phyloP scores from a whole-genome alignment of 495 filamentous ascomycete genomes.

The Aeminium ludgeri region DNA sequence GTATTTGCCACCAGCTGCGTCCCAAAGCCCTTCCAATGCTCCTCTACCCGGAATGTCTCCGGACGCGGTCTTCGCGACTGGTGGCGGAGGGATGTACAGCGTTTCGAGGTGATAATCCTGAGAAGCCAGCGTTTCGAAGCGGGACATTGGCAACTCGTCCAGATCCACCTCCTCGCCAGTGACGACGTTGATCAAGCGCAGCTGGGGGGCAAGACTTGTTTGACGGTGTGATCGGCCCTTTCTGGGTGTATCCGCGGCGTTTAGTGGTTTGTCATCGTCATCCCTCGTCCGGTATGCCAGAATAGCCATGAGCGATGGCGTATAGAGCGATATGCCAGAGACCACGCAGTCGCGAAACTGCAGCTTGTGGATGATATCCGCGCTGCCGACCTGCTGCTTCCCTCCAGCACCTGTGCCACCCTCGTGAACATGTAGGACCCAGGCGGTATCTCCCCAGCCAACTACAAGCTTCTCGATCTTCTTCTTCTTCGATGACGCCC shows the following conservation, averaged over 20 bases:
- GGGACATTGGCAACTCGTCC: constrained; percentile 63
- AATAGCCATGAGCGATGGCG: constrained; percentile 71
- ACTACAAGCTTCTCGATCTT: constrained; percentile 65
- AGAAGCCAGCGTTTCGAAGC: constrained; percentile 70
- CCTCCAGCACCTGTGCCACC: constrained; percentile 50
- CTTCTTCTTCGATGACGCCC: constrained; percentile 18
- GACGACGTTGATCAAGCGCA: constrained; percentile 74
- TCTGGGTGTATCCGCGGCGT: constrained; percentile 25
- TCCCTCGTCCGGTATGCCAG: constrained; percentile 70
- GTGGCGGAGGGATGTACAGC: constrained; percentile 51
- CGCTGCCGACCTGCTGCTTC: constrained; percentile 56
- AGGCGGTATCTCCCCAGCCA: constrained; percentile 90
- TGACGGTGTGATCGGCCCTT: constrained; percentile 38
- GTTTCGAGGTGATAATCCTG: constrained; percentile 84
- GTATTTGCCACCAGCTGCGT: constrained; percentile 49
- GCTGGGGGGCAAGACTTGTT: constrained; percentile 67
- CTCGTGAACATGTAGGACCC: constrained; percentile 82
- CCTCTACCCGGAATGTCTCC: background rate
- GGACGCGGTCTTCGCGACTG: constrained; percentile 42
- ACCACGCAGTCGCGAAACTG: constrained; percentile 82
- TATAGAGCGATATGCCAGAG: constrained; percentile 94
- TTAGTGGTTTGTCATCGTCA: constrained; percentile 38
- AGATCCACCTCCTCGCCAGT: constrained; percentile 61
- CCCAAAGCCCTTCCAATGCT: constrained; percentile 28
- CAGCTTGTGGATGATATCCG: constrained; percentile 83